Evolutionary conservation across 164 flowering plant genomes (phyloP).

Genomic region (Berberis vulgaris): DNA sequence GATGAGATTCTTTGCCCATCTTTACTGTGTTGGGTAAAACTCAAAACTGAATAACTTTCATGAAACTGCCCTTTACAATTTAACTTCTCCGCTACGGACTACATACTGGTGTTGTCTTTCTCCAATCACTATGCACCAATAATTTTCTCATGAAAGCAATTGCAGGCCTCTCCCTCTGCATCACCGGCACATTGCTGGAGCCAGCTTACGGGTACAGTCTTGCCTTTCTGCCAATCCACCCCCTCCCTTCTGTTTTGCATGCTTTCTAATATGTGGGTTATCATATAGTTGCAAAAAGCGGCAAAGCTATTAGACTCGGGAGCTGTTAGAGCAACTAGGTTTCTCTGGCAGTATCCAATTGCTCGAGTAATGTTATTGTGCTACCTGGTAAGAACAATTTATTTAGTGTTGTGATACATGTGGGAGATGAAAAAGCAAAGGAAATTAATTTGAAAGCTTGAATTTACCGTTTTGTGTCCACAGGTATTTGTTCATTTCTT

Average conservation of each 20-base stretch:
- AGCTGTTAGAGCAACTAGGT: conserved; percentile 88
- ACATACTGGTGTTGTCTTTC: no score
- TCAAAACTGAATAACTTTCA: no score
- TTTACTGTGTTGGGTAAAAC: no score
- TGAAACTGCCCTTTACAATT: no score
- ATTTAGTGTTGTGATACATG: not conserved
- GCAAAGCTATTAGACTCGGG: conserved; percentile 89
- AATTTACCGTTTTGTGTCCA: not conserved
- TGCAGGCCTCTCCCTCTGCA: conserved; percentile 92
- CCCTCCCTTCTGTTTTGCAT: not conserved
- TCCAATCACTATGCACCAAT: no score
- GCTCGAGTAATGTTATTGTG: conserved; percentile 77
- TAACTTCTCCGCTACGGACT: no score
- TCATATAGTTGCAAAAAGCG: conserved; percentile 79
- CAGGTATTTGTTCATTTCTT: conserved; percentile 99
- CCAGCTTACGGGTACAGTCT: conserved; percentile 69
- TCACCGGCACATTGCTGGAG: conserved; percentile 89
- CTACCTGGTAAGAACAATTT: conserved; percentile 51
- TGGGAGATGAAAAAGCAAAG: not conserved
- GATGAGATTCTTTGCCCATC: no score
- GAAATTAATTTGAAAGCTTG: not conserved
- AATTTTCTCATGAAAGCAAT: conserved; percentile 3
- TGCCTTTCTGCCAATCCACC: not conserved
- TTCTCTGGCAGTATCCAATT: conserved; percentile 92
- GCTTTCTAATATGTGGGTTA: conserved; percentile 3